Conservation (phyloP, 179 eudicot genomes). For the Camellia oleifera region DNA sequence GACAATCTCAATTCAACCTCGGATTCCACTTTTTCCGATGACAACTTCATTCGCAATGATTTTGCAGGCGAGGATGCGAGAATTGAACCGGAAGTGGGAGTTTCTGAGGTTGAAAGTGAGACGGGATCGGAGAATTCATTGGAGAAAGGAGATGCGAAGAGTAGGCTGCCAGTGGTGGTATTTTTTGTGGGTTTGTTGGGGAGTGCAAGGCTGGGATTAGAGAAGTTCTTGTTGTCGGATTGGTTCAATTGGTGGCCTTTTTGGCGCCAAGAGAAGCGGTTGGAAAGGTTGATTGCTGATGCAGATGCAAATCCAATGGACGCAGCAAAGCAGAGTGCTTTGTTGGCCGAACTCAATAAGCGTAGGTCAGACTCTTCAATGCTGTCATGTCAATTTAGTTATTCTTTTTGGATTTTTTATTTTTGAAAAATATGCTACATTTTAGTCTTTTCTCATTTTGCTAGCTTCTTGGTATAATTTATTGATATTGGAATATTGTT, state of each 20-base stretch:
- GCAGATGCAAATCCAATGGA: constrained; percentile 82
- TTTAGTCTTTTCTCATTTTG: too few relatives aligned
- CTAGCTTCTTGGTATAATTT: too few relatives aligned
- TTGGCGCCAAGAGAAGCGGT: constrained; percentile 66
- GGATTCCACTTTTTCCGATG: constrained; percentile 11
- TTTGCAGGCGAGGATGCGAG: not conserved
- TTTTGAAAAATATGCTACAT: not conserved
- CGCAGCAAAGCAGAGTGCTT: constrained; percentile 62
- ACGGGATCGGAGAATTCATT: constrained; percentile 11
- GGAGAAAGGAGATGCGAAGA: constrained; percentile 19
- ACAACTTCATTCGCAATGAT: not conserved
- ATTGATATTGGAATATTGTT: too few relatives aligned
- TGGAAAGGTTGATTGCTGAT: constrained; percentile 57
- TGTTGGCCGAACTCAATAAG: constrained; percentile 79
- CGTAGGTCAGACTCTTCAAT: constrained; percentile 45
- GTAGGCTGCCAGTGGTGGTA: constrained; percentile 50
- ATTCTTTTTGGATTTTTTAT: not conserved
- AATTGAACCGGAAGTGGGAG: constrained; percentile 5
- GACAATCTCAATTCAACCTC: constrained; percentile 23
- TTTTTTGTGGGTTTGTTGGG: constrained; percentile 66
- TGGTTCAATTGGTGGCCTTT: constrained; percentile 83
- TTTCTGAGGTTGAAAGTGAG: constrained; percentile 15
- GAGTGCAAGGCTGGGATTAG: constrained; percentile 38
- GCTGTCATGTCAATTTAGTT: not conserved
- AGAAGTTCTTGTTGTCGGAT: constrained; percentile 49